Conservation (phyloP, 2,329 filamentous ascomycete genomes). For the Rutstroemia sp. region DNA sequence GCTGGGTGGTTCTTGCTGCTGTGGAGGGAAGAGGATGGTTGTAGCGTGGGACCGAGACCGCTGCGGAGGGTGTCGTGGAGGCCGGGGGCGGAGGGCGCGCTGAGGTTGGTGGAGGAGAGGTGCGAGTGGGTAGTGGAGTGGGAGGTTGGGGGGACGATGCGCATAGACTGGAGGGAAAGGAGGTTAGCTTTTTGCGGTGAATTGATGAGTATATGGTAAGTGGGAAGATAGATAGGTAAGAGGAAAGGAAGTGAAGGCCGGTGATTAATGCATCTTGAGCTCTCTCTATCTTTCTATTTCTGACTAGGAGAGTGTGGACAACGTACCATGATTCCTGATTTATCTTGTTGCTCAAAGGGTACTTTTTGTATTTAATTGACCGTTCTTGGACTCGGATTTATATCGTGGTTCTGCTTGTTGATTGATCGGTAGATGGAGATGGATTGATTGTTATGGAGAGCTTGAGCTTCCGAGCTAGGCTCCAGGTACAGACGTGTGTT, state of each 20-base stretch:
- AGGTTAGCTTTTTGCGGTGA: background rate
- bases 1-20: conserved; percentile 26
- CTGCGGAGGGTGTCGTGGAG: conserved; percentile 88
- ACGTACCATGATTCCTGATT: background rate
- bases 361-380: too few relatives aligned
- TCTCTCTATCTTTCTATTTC: too few relatives aligned
- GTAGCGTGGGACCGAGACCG: conserved; percentile 61
- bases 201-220: background rate
- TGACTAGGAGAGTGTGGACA: background rate
- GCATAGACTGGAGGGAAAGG: conserved; percentile 60
- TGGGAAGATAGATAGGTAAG: background rate
- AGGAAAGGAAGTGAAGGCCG: too few relatives aligned
- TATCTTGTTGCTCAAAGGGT: background rate
- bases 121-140: conserved; percentile 62
- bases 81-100: conserved; percentile 84
- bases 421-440: too few relatives aligned
- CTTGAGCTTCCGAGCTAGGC: too few relatives aligned
- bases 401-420: too few relatives aligned
- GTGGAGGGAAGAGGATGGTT: conserved; percentile 39
- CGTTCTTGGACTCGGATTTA: too few relatives aligned
- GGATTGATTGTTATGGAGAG: too few relatives aligned
- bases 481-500: too few relatives aligned
- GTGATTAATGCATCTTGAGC: too few relatives aligned
- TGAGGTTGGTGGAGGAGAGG: conserved; percentile 47
- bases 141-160: conserved; percentile 68